Evolutionary conservation across 805 yeast species (phyloP).

Genomic region (Kazachstania kunashirensis): DNA sequence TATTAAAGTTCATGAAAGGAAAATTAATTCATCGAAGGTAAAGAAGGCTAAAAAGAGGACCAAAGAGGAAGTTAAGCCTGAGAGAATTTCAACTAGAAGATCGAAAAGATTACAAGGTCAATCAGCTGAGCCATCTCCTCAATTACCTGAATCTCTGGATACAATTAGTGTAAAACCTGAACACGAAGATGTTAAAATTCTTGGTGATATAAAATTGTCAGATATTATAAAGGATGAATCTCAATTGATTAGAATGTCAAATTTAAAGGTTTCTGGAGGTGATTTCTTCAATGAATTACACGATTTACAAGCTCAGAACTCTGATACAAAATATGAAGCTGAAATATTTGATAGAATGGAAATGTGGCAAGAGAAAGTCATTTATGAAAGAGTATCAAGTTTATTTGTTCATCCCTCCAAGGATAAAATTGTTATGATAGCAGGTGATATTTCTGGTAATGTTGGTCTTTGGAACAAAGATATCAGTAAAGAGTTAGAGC

Average conservation of each 20-base stretch:
- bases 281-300: constrained; percentile 54
- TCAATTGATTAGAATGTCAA: constrained; percentile 26
- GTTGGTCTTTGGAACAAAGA: constrained; percentile 76
- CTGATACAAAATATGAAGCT: constrained; percentile 40
- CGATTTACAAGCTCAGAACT: constrained; percentile 29
- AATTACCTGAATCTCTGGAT: background rate
- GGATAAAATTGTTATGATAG: constrained; percentile 54
- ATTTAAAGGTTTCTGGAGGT: constrained; percentile 48
- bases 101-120: constrained; percentile 74
- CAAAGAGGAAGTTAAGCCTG: constrained; percentile 12
- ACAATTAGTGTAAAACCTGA: constrained; percentile 27
- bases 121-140: constrained; percentile 30
- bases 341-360: constrained; percentile 46
- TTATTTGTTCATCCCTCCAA: constrained; percentile 68
- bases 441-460: constrained; percentile 84
- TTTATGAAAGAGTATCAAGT: constrained; percentile 60
- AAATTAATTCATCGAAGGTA: constrained; percentile 19
- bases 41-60: constrained; percentile 3
- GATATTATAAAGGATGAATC: constrained; percentile 44
- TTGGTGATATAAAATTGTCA: constrained; percentile 54
- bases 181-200: constrained; percentile 47
- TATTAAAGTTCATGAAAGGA: constrained; percentile 39
- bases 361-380: constrained; percentile 62
- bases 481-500: constrained; percentile 15
- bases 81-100: constrained; percentile 51